Percentiles rank a stretch among this genome's conserved stretches.
Conservation (phyloP, 192 early-diverging fungal species). For the Spinellus fusiger region DNA sequence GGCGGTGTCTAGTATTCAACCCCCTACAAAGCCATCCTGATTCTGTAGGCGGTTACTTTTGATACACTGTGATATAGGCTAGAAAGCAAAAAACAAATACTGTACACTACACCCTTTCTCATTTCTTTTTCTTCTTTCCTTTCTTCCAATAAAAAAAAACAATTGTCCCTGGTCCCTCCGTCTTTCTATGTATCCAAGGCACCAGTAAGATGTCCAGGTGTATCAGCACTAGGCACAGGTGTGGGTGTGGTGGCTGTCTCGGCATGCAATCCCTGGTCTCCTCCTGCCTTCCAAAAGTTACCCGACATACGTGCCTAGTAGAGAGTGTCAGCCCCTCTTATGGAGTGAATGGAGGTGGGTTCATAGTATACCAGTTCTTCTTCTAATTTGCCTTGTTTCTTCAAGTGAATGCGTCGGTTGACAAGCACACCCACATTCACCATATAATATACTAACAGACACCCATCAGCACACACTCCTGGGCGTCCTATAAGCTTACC, state of each 20-base stretch:
- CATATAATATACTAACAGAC: constrained; percentile 21
- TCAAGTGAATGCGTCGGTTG: constrained; percentile 27
- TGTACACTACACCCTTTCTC: too few species aligned
- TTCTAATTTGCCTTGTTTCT: constrained; percentile 30
- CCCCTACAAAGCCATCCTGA: not conserved
- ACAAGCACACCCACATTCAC: constrained; percentile 28
- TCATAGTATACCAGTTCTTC: constrained; percentile 31
- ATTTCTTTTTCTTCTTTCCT: too few species aligned
- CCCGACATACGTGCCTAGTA: not conserved
- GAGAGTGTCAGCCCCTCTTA: too few species aligned
- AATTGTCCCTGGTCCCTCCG: too few species aligned
- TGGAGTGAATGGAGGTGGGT: not conserved
- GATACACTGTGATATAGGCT: too few species aligned
- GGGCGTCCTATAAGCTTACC: not conserved
- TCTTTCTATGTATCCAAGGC: not conserved
- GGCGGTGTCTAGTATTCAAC: not conserved
- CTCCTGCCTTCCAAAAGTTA: not conserved
- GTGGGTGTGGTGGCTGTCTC: constrained; percentile 25
- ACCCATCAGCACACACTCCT: not conserved
- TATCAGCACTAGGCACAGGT: constrained; percentile 14
- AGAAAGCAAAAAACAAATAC: too few species aligned
- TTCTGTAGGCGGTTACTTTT: too few species aligned
- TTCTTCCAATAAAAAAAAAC: too few species aligned
- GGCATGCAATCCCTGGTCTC: constrained; percentile 13
- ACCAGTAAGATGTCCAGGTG: constrained; percentile 5